Evolutionary conservation across 2,329 filamentous ascomycete species (phyloP), one percentile per base, ranked within the genome.

Genomic region (Verticillium nonalfalfae): DNA sequence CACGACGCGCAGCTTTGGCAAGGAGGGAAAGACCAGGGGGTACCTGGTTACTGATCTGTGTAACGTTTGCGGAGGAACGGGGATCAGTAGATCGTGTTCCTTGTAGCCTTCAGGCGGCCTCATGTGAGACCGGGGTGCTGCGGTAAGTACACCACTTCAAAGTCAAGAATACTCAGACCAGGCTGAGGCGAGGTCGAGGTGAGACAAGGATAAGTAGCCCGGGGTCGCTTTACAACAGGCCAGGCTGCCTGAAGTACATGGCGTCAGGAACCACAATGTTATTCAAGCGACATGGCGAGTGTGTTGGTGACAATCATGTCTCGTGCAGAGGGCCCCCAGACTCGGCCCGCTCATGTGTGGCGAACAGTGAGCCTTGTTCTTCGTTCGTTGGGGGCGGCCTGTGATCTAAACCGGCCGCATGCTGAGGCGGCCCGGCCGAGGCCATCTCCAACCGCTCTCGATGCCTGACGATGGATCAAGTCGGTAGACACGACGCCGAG

Each of bases 391-490:
- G 15, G 14, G 39, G 39, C 62, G 62, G 66, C 64, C 65, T 69
- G 64, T 69, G 65, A 66, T 65, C 61, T 62, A 56, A 68, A 66
- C 68, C 69, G 63, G 68, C 70, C 71, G 67, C 69, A 71, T 67
- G 65, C 66, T 65, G 59, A 63, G 64, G 50, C 58, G 56, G 50
- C 58, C 34, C 40, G 54, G 36, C 38, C 60, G 21, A n/a, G 56
- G 61, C 40, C 54, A 21, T 4, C 50, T n/a, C 15, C 50, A 26
- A 7, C 54, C 54, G 54, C 54, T 7, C 33, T 56, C 54, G 54
- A 34, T 62, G 58, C 58, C 58, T 56, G 36, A 63, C 56, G 31
- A 58, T 3, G 21, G 7, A 26, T 21, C 11, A 18, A 38, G 57
- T 15, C 45, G 6, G 18, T 13, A 52, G 18, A 52, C n/a, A 26